These are phyloP conservation scores for Nannochloris sp. DNA, from an alignment of 139 green algal species.

Conservation along the genomic window DNA sequence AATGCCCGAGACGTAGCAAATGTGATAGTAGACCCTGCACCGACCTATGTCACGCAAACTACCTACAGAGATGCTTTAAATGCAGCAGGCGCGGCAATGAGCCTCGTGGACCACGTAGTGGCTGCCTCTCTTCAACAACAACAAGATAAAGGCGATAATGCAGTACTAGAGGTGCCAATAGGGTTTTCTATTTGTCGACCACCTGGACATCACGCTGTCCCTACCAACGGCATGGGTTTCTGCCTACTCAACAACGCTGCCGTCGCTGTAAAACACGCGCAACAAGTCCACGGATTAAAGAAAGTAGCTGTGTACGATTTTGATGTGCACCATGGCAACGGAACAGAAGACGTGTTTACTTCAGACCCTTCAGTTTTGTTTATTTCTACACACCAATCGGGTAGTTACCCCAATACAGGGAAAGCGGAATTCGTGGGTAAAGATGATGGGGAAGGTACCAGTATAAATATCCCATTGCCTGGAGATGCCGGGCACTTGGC, in stretches of 20 bases:
- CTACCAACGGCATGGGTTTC: constrained; percentile 52
- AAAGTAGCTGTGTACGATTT: constrained; percentile 82
- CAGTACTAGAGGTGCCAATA: background rate
- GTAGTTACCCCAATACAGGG: constrained; percentile 51
- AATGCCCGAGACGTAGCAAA: background rate
- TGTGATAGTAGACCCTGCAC: constrained; percentile 1
- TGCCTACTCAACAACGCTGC: constrained; percentile 75
- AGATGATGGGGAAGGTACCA: constrained; percentile 57
- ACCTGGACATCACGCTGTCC: constrained; percentile 78
- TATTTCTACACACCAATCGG: constrained; percentile 69
- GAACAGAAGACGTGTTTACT: constrained; percentile 77
- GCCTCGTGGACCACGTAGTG: constrained; percentile 34
- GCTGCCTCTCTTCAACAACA: too few relatives aligned
- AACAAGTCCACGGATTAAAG: constrained; percentile 22
- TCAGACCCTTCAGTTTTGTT: constrained; percentile 72
- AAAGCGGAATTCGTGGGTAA: constrained; percentile 52
- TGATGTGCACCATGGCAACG: constrained; percentile 82
- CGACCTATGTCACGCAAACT: constrained; percentile 7
- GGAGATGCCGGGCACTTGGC: constrained; percentile 55
- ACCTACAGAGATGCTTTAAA: constrained; percentile 23
- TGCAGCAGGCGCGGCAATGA: constrained; percentile 29
- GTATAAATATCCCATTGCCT: constrained; percentile 77
- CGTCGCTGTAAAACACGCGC: constrained; percentile 59
- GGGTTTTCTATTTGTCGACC: constrained; percentile 75
- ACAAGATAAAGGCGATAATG: background rate